Conservation (phyloP, 495 filamentous ascomycete species). For the Friedmanniomyces endolithicus region DNA sequence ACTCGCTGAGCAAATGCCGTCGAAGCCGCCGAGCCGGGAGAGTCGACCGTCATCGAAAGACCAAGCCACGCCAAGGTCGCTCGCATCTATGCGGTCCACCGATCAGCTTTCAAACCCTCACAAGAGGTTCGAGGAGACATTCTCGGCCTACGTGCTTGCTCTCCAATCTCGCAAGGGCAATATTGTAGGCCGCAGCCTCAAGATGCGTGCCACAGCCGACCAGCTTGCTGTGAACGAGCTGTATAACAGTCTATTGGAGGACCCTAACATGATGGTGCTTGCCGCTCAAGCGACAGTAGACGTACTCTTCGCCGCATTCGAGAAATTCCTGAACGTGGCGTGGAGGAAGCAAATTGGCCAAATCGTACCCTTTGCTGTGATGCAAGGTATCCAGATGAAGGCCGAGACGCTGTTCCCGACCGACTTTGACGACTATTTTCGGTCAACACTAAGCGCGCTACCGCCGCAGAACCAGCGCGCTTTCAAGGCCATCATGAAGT, state of each 20-base stretch:
- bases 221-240: slow-evolving; percentile 75
- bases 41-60: slow-evolving; percentile 17
- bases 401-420: slow-evolving; percentile 57
- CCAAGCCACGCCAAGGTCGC: slow-evolving; percentile 21
- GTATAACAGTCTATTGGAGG: slow-evolving; percentile 78
- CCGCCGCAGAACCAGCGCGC: slow-evolving; percentile 86
- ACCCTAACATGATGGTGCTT: slow-evolving; percentile 59
- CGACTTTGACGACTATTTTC: slow-evolving; percentile 81
- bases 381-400: slow-evolving; percentile 59
- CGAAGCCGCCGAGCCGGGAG: slow-evolving; percentile 18
- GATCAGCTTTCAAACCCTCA: slow-evolving; percentile 41
- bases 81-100: slow-evolving; percentile 15
- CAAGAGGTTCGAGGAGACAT: slow-evolving; percentile 68
- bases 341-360: slow-evolving; percentile 85
- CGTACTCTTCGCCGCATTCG: slow-evolving; percentile 85
- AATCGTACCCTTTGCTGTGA: slow-evolving; percentile 50
- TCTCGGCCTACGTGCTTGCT: slow-evolving; percentile 69
- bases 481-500: slow-evolving; percentile 67
- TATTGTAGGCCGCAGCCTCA: slow-evolving; percentile 62
- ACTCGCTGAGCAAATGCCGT: not conserved
- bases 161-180: slow-evolving; percentile 76
- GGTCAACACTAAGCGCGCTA: slow-evolving; percentile 60
- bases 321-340: slow-evolving; percentile 79
- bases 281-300: slow-evolving; percentile 69
- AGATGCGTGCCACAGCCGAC: slow-evolving; percentile 57